Percentiles rank a stretch among this genome's conserved stretches.
phyloP scores from a whole-genome alignment of 352 stramenopile genomes.

The Phytophthora nicotianae region DNA sequence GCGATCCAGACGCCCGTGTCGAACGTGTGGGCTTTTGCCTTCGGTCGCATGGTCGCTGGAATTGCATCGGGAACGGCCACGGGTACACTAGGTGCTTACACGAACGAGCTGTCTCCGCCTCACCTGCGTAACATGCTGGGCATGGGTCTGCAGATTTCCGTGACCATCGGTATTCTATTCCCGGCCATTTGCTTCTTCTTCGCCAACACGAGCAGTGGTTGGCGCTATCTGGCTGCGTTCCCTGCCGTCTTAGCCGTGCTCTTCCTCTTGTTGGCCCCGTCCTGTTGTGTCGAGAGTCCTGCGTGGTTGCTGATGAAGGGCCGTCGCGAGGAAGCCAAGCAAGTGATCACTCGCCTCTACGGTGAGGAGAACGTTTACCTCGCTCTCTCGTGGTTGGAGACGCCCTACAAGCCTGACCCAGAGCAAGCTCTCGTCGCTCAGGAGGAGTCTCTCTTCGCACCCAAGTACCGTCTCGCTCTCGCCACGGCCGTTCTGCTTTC shows the following conservation, averaged over 20 bases:
- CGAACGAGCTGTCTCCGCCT: conserved; percentile 24
- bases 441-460: conserved; percentile 27
- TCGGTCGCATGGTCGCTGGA: conserved; percentile 27
- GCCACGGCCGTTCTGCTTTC: conserved; percentile 44
- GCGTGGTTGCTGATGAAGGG: conserved; percentile 20
- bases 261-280: conserved; percentile 40
- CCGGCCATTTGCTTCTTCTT: conserved; percentile 31
- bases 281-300: conserved; percentile 18
- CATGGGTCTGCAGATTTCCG: conserved; percentile 37
- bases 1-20: conserved; percentile 38
- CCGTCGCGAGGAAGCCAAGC: conserved; percentile 26
- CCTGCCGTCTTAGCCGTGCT: conserved; percentile 46
- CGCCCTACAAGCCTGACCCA: conserved; percentile 5
- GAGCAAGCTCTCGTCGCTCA: background rate
- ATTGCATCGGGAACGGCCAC: conserved; percentile 19
- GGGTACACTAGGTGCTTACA: conserved; percentile 17
- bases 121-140: conserved; percentile 32
- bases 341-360: conserved; percentile 28
- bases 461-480: conserved; percentile 33
- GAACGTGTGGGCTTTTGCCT: conserved; percentile 37
- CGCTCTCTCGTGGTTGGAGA: conserved; percentile 15
- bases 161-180: conserved; percentile 36
- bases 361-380: conserved; percentile 24
- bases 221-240: conserved; percentile 57
- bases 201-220: conserved; percentile 37